Conservation (phyloP, 2,329 filamentous ascomycete species). For the Esteya vermicola region DNA sequence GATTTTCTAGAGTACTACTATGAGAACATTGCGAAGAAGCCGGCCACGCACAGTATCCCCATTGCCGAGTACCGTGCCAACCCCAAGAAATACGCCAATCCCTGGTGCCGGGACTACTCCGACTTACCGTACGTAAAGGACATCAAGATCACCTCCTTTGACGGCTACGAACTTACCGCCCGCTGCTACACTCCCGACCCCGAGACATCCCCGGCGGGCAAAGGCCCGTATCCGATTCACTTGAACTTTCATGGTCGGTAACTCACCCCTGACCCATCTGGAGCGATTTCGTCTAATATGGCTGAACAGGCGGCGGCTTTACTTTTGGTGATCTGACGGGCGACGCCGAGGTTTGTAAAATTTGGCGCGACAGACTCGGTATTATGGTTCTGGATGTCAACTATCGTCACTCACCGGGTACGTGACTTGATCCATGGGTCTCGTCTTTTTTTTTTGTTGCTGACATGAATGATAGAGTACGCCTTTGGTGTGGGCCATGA, state of each 20-base stretch:
- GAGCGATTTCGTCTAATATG: no score
- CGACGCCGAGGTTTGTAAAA: constrained; percentile 19
- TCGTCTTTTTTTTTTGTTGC: neutral
- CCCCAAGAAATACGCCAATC: neutral
- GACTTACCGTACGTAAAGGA: neutral
- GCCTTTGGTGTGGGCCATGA: constrained; percentile 20
- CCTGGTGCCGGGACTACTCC: neutral
- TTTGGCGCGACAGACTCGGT: constrained; percentile 19
- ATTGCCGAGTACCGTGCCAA: neutral
- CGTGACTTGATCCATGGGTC: no score
- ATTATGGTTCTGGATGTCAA: constrained; percentile 23
- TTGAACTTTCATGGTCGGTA: constrained; percentile 3
- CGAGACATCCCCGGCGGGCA: neutral
- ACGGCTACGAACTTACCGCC: neutral
- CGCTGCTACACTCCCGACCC: neutral
- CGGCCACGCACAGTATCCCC: neutral
- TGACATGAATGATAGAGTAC: constrained; percentile 12
- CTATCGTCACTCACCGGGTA: constrained; percentile 18
- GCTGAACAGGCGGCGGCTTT: constrained; percentile 18
- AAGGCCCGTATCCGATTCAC: constrained; percentile 3
- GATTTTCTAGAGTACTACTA: constrained; percentile 2
- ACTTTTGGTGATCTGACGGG: constrained; percentile 18
- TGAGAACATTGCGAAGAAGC: neutral
- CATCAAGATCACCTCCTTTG: neutral
- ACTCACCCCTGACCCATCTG: no score